Evolutionary conservation across 1,284 basidiomycete genomes (phyloP), one percentile per base, ranked within the genome.

Genomic region (Agaricales sp.): DNA sequence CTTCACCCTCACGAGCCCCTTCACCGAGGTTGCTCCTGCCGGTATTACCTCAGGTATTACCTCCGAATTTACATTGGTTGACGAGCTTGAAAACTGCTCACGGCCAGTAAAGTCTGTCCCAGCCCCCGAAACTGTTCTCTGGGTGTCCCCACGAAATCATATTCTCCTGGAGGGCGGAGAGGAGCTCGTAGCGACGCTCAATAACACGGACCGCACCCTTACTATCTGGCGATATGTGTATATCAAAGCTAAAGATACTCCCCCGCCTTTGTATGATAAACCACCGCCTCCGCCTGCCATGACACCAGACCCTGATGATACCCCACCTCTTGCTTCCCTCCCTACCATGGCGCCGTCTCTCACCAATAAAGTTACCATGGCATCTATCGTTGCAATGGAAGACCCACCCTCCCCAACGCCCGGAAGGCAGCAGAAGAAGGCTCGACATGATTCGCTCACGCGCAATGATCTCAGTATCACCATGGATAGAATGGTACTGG

Each of bases 1-100:
- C 20, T 92, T 87, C 63, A 79, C 83, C 6, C 68, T 93, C 47
- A 80, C 79, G 6, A 84, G 80, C 54, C 82, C 87, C 0, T 82
- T 87, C 44, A 75, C 85, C 1, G 91, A 94, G 63, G 72, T 87
- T 47, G 75, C 77, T 41, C 71, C 80, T 18, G 76, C 92, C 8
- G 83, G 82, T 8, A 59, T 81, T 25, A 78, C 82, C 1, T 61
- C 65, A 3, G 74, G 77, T 0, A 78, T 87, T 41, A 58, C 73
- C 4, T 57, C 61, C 0, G 66, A 72, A 3, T 59, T 67, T 2
- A 58, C 65, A 2, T 63, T 85, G 50, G 68, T 68, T 37, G 75
- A 82, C 53, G 76, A 82, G 54, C 71, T 74, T 23, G 73, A 80
- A 48, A 69, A 74, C 38, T 67, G 67, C 1, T 65, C 63, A 11